Percentiles rank a stretch among this genome's conserved stretches.
These are phyloP conservation scores for Blastosporella zonata DNA, from an alignment of 1,284 basidiomycete genomes.

Conservation along the genomic window DNA sequence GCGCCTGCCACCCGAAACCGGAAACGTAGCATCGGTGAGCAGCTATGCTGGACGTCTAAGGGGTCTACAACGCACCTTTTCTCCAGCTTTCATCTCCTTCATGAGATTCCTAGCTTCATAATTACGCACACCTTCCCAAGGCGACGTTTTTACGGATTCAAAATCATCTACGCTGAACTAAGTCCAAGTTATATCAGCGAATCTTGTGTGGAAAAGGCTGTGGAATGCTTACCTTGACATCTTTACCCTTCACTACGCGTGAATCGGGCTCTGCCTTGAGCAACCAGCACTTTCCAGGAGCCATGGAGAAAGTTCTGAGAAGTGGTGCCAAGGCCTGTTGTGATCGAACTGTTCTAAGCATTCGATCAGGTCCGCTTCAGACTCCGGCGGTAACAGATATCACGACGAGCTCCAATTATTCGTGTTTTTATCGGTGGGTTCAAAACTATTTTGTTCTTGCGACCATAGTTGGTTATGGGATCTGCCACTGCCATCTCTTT, in stretches of 20 bases:
- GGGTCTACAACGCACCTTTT: constrained; percentile 54
- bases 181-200: constrained; percentile 10
- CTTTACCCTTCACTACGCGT: constrained; percentile 84
- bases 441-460: no score
- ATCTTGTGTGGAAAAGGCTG: constrained; percentile 4
- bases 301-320: constrained; percentile 3
- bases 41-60: not conserved
- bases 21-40: no score
- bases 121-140: constrained; percentile 93
- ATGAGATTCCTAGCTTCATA: constrained; percentile 91
- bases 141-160: constrained; percentile 67
- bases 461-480: no score
- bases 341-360: not conserved
- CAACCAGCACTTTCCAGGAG: constrained; percentile 58
- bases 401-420: no score
- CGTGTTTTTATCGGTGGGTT: no score
- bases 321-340: not conserved
- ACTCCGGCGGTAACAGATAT: not conserved
- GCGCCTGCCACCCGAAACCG: no score
- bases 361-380: constrained; percentile 3
- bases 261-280: constrained; percentile 92
- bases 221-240: constrained; percentile 68
- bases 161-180: constrained; percentile 93
- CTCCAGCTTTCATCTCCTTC: constrained; percentile 86
- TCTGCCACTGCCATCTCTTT: no score